Base-by-base conservation (phyloP, 2,329 filamentous ascomycete genomes). In the Fusarium lyarnte region DNA sequence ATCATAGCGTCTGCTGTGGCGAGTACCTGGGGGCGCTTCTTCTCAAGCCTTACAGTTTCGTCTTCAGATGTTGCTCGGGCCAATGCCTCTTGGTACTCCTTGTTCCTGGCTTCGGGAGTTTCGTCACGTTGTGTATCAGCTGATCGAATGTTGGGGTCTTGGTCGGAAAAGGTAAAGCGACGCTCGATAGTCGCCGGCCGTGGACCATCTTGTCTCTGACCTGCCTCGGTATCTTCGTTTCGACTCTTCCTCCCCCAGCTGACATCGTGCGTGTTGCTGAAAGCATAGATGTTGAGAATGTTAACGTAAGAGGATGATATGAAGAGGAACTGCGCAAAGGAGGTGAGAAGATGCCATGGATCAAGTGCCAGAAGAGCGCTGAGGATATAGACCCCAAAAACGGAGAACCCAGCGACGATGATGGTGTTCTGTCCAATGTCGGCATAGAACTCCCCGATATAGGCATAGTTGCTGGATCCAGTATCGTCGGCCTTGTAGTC, bases 181-280 rank as follows among this genome's bases (percentile, higher is more conserved):
- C 45, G 17, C 8, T 59, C 57, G 1, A 59, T 54, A 0, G 42
- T 41, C 0, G 36, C 57, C 3, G 35, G 58, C 2, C 35, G 25
- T 1, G 19, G 31, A 0, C 35, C 19, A 9, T 62, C 51, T 16
- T 21, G 42, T 21, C 2, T 19, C 2, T 41, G 14, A 8, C n/a
- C 35, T 4, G 51, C 16, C 33, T 63, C 41, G 0, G 63, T 35
- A 11, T 58, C 38, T 16, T 55, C 35, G 4, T 63, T 29, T 0
- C 41, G 23, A 6, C 51, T 33, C 3, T 63, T 64, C 11, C 36
- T 66, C 1, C 63, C 63, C 63, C 63, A 66, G 31, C 42, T 57
- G 1, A 66, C 51, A 36, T 66, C 63, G 5, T 66, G 63, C 2
- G 53, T 54, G 12, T 66, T 66, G 14, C 63, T 66, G 16, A 66